phyloP scores from a whole-genome alignment of 306 rosid genomes.

The Rosa rugosa region DNA sequence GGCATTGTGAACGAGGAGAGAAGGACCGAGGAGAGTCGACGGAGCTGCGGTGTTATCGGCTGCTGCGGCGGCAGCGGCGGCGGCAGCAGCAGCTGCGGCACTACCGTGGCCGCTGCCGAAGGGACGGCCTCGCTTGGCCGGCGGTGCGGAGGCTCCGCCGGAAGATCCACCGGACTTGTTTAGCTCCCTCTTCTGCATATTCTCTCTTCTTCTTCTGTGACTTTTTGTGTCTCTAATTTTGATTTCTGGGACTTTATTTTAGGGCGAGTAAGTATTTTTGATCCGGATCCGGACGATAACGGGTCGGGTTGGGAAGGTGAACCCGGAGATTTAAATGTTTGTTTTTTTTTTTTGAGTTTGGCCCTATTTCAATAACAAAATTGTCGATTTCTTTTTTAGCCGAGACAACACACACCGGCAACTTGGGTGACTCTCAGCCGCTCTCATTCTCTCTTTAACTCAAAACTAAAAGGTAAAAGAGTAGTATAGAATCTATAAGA shows the following conservation, averaged over 20 bases:
- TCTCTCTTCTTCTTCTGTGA: neutral
- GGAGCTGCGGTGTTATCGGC: slow-evolving; percentile 56
- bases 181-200: slow-evolving; percentile 96
- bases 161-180: slow-evolving; percentile 59
- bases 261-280: neutral
- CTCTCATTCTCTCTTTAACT: no score
- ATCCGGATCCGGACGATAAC: neutral
- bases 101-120: slow-evolving; percentile 71
- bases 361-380: no score
- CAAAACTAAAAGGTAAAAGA: no score
- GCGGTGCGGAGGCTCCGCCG: slow-evolving; percentile 67
- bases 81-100: slow-evolving; percentile 59
- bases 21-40: slow-evolving; percentile 82
- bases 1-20: slow-evolving; percentile 86
- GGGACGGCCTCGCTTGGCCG: slow-evolving; percentile 93
- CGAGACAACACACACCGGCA: no score
- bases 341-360: no score
- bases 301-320: no score
- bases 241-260: no score
- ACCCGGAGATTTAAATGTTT: no score
- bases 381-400: no score
- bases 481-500: no score
- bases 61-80: slow-evolving; percentile 36
- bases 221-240: no score
- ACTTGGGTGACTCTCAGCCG: no score